Conservation (phyloP, 2,329 filamentous ascomycete species). For the Pseudopithomyces chartarum region DNA sequence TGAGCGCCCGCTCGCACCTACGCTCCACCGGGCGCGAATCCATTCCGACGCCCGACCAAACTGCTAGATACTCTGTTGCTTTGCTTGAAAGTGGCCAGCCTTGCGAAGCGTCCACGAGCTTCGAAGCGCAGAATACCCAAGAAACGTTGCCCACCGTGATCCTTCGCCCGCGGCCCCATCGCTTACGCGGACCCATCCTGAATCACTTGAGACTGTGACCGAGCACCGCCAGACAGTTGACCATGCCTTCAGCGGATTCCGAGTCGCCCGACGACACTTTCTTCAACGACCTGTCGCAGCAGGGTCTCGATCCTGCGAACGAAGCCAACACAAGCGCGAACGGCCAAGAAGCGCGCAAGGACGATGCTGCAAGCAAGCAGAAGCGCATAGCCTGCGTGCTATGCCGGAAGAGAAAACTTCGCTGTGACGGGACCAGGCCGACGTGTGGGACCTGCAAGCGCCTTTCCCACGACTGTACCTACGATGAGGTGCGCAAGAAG, state of each 20-base stretch:
- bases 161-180: conserved; percentile 11
- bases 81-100: not conserved
- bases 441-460: conserved; percentile 87
- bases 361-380: conserved; percentile 49
- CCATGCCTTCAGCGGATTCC: conserved; percentile 36
- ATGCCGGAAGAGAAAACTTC: conserved; percentile 88
- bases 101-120: not conserved
- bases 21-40: not conserved
- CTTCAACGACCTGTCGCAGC: conserved; percentile 62
- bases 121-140: not conserved
- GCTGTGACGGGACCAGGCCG: conserved; percentile 83
- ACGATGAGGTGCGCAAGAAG: conserved; percentile 92
- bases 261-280: conserved; percentile 52
- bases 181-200: conserved; percentile 24
- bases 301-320: conserved; percentile 30
- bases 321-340: conserved; percentile 39
- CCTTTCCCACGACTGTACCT: conserved; percentile 84
- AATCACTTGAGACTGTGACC: conserved; percentile 9
- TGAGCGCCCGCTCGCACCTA: conserved; percentile 2
- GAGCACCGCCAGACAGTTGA: conserved; percentile 13
- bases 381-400: conserved; percentile 96
- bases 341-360: conserved; percentile 51
- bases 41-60: not conserved
- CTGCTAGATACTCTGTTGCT: not conserved
- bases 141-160: not conserved